Evolutionary conservation across 495 filamentous ascomycete species (phyloP).

Genomic region (Rostrohypoxylon terebratum): DNA sequence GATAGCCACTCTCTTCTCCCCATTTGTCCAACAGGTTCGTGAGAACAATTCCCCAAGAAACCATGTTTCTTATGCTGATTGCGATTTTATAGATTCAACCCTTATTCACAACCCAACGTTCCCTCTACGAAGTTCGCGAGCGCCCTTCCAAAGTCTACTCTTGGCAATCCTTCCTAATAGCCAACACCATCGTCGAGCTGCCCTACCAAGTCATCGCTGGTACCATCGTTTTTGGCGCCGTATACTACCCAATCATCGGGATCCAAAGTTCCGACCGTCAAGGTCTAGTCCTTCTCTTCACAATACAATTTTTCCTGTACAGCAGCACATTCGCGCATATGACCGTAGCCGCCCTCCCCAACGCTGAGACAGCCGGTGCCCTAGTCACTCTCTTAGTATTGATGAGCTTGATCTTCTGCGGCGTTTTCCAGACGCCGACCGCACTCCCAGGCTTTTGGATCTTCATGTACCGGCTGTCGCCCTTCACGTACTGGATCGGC

Average conservation of each 20-base stretch:
- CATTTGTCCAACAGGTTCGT: constrained; percentile 8
- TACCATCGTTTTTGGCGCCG: constrained; percentile 4
- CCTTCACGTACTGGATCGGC: constrained; percentile 21
- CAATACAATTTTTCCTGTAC: constrained; percentile 14
- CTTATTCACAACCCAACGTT: constrained; percentile 10
- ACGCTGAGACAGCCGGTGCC: constrained; percentile 8
- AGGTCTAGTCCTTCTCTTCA: constrained; percentile 3
- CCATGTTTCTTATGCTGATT: background rate
- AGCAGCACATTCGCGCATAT: constrained; percentile 14
- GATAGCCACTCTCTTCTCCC: constrained; percentile 13
- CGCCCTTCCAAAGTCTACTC: constrained; percentile 11
- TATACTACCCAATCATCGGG: constrained; percentile 14
- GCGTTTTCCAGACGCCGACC: background rate
- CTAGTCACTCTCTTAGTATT: constrained; percentile 1
- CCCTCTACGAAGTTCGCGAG: constrained; percentile 20
- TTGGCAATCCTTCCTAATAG: constrained; percentile 10
- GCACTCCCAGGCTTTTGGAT: constrained; percentile 14
- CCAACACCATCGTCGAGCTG: constrained; percentile 12
- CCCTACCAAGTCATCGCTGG: constrained; percentile 13
- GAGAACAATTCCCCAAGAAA: background rate
- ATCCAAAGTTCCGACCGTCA: constrained; percentile 1
- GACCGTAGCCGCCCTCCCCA: constrained; percentile 10
- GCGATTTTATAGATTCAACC: background rate
- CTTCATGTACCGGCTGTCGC: constrained; percentile 12
- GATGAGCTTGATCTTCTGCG: constrained; percentile 9